Base-by-base conservation (phyloP, 129 eudicot genomes). In the Solidago caesia region DNA sequence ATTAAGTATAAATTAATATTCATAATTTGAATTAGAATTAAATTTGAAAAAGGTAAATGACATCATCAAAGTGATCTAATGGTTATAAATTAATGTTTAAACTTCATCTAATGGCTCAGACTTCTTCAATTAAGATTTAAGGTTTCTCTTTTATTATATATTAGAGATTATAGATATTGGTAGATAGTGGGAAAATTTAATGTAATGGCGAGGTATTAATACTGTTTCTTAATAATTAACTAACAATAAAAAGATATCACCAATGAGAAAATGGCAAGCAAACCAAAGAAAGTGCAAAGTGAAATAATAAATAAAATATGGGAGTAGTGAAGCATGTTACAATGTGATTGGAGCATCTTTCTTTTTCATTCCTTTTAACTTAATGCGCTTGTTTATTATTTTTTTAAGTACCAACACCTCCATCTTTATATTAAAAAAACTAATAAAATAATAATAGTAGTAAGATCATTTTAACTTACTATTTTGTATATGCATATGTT, bases 261-360 rank as follows among this genome's bases (percentile, higher is more conserved):
- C 71, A 70, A 52, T 70, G 59, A 70, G 16, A 49, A 62, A 41
- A 41, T 21, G 82, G 64, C 72, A 61, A 77, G 47, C 15, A 78
- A 41, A 77, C 66, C 56, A 51, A 5, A 63, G 53, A 51, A 5
- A 63, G 53, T 26, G 8, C 29, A 66, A 33, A 51, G 51, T 6
- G 49, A 77, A 55, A 72, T 21, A 47, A 70, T 27, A 33, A 48
- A 52, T 42, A 75, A 53, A 42, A 16, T 52, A 41, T 7, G 44
- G 49, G 56, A 48, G 43, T 15, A 46, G 41, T 46, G 57, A 66
- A 44, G 65, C 79, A 51, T 75, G 81, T 77, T 70, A 43, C 25
- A 43, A 78, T 63, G 41, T 78, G 55, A 78, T 78, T 78, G 67
- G 82, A 16, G 14, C 26, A 41, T 52, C 66, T 49, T 0, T 78